Percentiles rank a stretch among this genome's conserved stretches.
These are phyloP conservation scores for Phallus indusiatus DNA, from an alignment of 768 basidiomycete genomes.

Conservation along the genomic window DNA sequence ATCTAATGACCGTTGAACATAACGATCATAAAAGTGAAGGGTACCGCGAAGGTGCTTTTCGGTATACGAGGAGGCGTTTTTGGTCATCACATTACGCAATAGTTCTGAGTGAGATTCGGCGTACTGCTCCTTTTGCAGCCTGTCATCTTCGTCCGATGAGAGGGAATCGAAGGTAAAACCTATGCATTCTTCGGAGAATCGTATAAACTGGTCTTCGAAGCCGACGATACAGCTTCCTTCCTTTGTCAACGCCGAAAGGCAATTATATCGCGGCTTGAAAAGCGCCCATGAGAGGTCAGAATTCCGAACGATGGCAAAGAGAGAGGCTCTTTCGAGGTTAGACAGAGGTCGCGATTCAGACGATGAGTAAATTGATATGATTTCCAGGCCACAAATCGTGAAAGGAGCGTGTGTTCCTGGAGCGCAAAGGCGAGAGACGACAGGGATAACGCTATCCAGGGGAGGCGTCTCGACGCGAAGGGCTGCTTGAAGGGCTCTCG, in stretches of 20 bases:
- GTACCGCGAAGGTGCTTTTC: conserved; percentile 49
- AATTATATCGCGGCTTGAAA: conserved; percentile 64
- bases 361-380: conserved; percentile 57
- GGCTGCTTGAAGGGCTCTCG: conserved; percentile 45
- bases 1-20: conserved; percentile 47
- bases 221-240: conserved; percentile 53
- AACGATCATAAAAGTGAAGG: conserved; percentile 47
- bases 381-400: conserved; percentile 63
- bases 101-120: conserved; percentile 52
- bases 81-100: conserved; percentile 40
- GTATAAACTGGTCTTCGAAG: conserved; percentile 48
- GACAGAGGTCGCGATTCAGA: conserved; percentile 31
- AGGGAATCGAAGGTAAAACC: conserved; percentile 50
- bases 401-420: conserved; percentile 42
- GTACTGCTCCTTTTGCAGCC: conserved; percentile 53
- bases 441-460: conserved; percentile 42
- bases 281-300: conserved; percentile 39
- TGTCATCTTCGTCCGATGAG: conserved; percentile 28
- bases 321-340: conserved; percentile 42
- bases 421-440: conserved; percentile 52
- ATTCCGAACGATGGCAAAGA: conserved; percentile 53
- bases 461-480: conserved; percentile 46
- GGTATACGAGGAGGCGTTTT: conserved; percentile 48
- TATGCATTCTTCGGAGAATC: conserved; percentile 56
- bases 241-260: conserved; percentile 53